Percentiles rank a stretch among this genome's conserved stretches.
Evolutionary conservation across 139 green algal genomes (phyloP).

Genomic region (Chlorella sp.): DNA sequence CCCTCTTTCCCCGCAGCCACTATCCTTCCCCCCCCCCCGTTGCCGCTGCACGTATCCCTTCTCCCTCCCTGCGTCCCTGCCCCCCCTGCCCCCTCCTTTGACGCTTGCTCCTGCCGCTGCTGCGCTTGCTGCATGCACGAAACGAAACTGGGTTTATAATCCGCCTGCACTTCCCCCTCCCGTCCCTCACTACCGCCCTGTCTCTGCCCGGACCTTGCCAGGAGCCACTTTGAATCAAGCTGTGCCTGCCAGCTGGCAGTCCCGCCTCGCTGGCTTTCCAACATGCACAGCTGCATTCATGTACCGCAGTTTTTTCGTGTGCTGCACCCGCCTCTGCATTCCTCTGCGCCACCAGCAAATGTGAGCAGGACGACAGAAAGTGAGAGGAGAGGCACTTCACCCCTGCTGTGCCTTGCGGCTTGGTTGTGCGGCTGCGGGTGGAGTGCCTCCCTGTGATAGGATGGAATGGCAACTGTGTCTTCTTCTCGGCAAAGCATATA

Average conservation of each 20-base stretch:
- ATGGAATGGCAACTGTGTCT: no score
- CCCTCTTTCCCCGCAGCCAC: background rate
- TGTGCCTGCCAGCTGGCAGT: no score
- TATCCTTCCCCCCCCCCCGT: background rate
- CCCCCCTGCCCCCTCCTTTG: background rate
- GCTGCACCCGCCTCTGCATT: background rate
- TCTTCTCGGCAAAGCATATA: no score
- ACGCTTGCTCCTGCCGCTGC: background rate
- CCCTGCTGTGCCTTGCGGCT: no score
- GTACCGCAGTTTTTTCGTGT: conserved; percentile 2
- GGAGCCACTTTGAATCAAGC: no score
- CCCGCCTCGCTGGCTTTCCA: background rate
- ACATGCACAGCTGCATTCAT: background rate
- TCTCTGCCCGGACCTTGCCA: no score
- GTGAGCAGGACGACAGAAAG: no score
- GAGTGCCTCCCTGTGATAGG: no score
- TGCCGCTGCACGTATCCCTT: background rate
- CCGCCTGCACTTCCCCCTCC: background rate
- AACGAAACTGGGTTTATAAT: background rate
- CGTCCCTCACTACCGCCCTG: no score
- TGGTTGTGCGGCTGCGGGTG: no score
- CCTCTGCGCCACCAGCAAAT: no score
- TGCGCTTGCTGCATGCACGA: background rate
- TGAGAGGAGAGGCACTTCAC: no score
- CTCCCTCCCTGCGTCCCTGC: background rate